Base-by-base conservation (phyloP, 129 eudicot species). In the Helianthus tuberosus region DNA sequence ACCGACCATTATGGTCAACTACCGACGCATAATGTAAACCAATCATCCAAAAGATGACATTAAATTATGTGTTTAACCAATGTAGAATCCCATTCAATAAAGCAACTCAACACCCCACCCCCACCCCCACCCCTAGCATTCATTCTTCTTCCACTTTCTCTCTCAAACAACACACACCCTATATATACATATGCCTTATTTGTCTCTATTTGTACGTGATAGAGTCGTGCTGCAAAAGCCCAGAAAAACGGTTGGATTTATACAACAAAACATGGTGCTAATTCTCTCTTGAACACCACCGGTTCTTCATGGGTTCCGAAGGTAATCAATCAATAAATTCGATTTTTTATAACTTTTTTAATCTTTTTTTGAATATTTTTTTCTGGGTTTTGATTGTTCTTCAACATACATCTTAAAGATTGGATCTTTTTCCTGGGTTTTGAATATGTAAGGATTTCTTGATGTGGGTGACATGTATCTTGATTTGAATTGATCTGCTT, bases 291-390 rank as follows among this genome's bases (percentile, higher is more conserved):
- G 16, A 70, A 38, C 47, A 65, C 74, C 67, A 61, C 75, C 52
- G 53, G 0, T 68, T 16, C 68, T 72, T 72, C 50, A 83, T 85
- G 87, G 84, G 82, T 81, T 81, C 84, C 64, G 75, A 82, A 81
- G 89, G 91, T 84, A 84, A 76, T 64, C 43, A 63, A 63, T 20
- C 15, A 69, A n/a, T n/a, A n/a, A n/a, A n/a, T 52, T 59, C 32
- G 20, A 20, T 20, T 61, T 5, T 60, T 38, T 32, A 60, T 66
- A 11, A 66, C 8, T 13, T 39, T 75, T 49, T 60, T 64, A 39
- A 39, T 49, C 59, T 47, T 65, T 53, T 44, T 65, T 29, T 54
- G n/a, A 67, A 49, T 46, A 20, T 69, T 69, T 13, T 13, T 27
- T 66, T 69, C 55, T 83, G 69, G 67, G 71, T 27, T 51, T 68